Evolutionary conservation across 352 stramenopile species (phyloP).

Genomic region (Phytophthora ohioensis): DNA sequence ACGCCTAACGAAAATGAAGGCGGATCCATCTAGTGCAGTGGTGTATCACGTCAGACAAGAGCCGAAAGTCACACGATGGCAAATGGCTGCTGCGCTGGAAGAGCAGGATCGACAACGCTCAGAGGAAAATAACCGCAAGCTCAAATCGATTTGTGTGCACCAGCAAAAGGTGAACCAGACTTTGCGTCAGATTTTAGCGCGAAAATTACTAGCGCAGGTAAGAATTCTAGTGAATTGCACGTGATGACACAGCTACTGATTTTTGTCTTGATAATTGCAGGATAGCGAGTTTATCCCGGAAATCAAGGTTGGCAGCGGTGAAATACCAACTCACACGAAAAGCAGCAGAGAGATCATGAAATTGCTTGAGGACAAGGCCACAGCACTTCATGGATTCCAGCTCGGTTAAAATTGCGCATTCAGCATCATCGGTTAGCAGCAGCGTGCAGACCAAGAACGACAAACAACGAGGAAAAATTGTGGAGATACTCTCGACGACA

Average conservation of each 20-base stretch:
- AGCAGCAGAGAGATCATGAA: slow-evolving; percentile 9
- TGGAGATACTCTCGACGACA: slow-evolving; percentile 29
- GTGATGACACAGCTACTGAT: too few relatives aligned
- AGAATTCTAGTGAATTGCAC: too few relatives aligned
- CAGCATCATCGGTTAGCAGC: slow-evolving; percentile 8
- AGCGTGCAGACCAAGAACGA: slow-evolving; percentile 29
- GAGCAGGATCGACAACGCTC: slow-evolving; percentile 18
- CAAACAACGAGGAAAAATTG: slow-evolving; percentile 7
- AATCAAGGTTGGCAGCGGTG: too few relatives aligned
- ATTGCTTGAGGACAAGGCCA: slow-evolving; percentile 22
- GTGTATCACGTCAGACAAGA: too few relatives aligned
- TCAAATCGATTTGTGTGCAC: slow-evolving; percentile 19
- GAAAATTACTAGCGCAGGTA: too few relatives aligned
- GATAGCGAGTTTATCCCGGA: slow-evolving; percentile 14
- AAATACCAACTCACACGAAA: too few relatives aligned
- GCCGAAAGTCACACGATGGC: neutral
- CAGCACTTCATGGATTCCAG: slow-evolving; percentile 11
- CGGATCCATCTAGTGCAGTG: neutral
- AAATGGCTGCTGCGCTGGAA: slow-evolving; percentile 9
- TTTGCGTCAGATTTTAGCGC: slow-evolving; percentile 4
- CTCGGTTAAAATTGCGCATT: slow-evolving; percentile 8
- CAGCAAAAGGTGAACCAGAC: slow-evolving; percentile 26
- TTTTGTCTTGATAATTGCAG: neutral
- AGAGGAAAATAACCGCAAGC: slow-evolving; percentile 21
- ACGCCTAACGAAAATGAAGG: slow-evolving; percentile 5